Conservation (phyloP, 176 grass and related monocot species). For the Sorghum bicolor region DNA sequence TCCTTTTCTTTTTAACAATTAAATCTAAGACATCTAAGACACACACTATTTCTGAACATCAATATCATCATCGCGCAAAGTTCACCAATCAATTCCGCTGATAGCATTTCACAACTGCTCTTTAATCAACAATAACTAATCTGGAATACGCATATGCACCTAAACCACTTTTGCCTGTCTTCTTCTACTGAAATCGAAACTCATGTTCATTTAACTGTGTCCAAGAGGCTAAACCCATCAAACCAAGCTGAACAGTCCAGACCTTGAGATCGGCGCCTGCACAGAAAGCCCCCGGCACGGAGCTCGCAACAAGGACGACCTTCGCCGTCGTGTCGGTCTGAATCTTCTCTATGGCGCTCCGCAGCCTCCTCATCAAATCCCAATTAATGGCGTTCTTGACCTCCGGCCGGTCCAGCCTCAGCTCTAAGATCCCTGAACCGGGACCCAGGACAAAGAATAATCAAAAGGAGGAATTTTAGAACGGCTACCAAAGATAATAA, state of each 20-base stretch:
- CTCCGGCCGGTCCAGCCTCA: conserved; percentile 61
- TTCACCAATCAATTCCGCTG: not conserved
- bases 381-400: conserved; percentile 85
- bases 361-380: conserved; percentile 54
- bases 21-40: too few species aligned
- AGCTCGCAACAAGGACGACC: conserved; percentile 78
- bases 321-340: conserved; percentile 49
- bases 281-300: conserved; percentile 69
- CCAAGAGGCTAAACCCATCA: not conserved
- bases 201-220: not conserved
- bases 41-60: not conserved
- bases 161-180: not conserved
- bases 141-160: conserved; percentile 1
- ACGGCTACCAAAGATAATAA: not conserved
- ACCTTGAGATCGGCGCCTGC: conserved; percentile 92
- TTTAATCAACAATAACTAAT: not conserved
- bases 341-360: conserved; percentile 39
- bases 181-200: not conserved
- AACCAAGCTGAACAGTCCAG: not conserved
- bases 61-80: conserved; percentile 1
- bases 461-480: not conserved
- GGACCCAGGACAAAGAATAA: not conserved
- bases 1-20: not conserved
- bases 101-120: not conserved
- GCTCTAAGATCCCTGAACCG: conserved; percentile 61